Evolutionary conservation across 495 filamentous ascomycete genomes (phyloP).

Genomic region (Aspergillus heteromorphus): DNA sequence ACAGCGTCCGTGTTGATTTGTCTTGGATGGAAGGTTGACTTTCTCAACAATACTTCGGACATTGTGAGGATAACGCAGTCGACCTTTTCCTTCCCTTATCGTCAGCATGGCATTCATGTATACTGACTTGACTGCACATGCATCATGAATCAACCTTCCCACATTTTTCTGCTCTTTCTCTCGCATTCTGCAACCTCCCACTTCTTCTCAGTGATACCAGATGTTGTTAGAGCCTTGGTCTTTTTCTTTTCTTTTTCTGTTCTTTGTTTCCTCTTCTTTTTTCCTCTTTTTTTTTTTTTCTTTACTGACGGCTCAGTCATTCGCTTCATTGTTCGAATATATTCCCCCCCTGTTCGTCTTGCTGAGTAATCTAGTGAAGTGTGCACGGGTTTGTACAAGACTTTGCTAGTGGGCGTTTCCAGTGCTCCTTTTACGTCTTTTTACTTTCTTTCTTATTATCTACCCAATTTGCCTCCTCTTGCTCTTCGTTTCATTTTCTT

Average conservation of each 20-base stretch:
- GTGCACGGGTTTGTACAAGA: constrained; percentile 10
- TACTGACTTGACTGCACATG: constrained; percentile 16
- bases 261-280: not conserved
- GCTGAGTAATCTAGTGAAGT: not conserved
- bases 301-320: not conserved
- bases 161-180: constrained; percentile 2
- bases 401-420: constrained; percentile 2
- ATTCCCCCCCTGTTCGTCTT: not conserved
- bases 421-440: not conserved
- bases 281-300: not conserved
- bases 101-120: constrained; percentile 3
- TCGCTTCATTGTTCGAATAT: constrained; percentile 5
- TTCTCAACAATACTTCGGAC: not conserved
- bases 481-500: not conserved
- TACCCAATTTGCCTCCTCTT: not conserved
- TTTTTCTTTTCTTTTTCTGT: not conserved
- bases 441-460: not conserved
- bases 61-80: constrained; percentile 11
- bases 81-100: constrained; percentile 1
- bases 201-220: constrained; percentile 15
- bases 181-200: not conserved
- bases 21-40: not conserved
- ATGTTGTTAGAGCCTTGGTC: constrained; percentile 14
- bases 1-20: constrained; percentile 15
- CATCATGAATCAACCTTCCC: constrained; percentile 19